These are phyloP conservation scores for Termitomyces sp. DNA, from an alignment of 768 basidiomycete species.

Conservation along the genomic window DNA sequence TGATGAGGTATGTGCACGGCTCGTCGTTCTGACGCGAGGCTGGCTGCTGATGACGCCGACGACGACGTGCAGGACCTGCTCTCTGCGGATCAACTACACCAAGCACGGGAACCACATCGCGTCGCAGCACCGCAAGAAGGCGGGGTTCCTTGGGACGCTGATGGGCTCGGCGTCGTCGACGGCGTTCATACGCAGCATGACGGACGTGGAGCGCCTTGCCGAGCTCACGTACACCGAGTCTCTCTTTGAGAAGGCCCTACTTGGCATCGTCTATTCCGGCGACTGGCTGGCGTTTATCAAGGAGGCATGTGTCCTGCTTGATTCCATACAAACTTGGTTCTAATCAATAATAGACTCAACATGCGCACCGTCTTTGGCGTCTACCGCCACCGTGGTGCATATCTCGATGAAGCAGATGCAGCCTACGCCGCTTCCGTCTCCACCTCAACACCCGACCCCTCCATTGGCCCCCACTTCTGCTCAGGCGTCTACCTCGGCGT, in stretches of 20 bases:
- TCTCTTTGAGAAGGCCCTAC: conserved; percentile 62
- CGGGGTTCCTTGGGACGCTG: conserved; percentile 60
- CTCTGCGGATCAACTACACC: conserved; percentile 69
- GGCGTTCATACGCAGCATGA: conserved; percentile 72
- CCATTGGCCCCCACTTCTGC: conserved; percentile 84
- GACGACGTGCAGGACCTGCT: conserved; percentile 76
- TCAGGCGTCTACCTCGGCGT: conserved; percentile 89
- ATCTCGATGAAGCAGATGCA: conserved; percentile 68
- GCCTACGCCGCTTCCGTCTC: conserved; percentile 25
- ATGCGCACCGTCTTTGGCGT: conserved; percentile 85
- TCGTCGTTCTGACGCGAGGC: no score
- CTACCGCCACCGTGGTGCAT: conserved; percentile 78
- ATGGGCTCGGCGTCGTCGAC: conserved; percentile 57
- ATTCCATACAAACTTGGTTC: no score
- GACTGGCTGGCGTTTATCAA: conserved; percentile 84
- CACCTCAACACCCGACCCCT: conserved; percentile 34
- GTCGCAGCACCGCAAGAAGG: conserved; percentile 69
- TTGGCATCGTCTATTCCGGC: conserved; percentile 88
- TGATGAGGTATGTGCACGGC: conserved; percentile 52
- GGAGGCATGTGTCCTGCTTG: conserved; percentile 63
- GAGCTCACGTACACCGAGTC: conserved; percentile 93
- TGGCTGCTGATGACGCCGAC: not conserved
- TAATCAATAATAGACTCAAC: conserved; percentile 82
- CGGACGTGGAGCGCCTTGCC: conserved; percentile 79
- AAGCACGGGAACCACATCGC: conserved; percentile 75